Conservation (phyloP, 2,329 filamentous ascomycete genomes). For the Phialocephala sp. region DNA sequence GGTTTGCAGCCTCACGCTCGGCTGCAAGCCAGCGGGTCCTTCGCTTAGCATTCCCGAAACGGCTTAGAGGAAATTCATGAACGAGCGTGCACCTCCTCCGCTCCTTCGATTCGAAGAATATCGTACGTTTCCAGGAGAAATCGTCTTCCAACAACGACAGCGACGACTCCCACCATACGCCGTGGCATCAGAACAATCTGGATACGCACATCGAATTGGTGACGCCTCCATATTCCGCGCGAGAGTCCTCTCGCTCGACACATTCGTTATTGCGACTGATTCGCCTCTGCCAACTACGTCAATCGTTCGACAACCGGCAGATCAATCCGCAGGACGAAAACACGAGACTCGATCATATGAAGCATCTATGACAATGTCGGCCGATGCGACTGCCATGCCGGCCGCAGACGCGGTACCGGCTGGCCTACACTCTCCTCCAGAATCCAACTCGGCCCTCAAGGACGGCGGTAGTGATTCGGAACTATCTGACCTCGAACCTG, state of each 20-base stretch:
- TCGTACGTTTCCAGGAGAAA: neutral
- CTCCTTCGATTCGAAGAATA: neutral
- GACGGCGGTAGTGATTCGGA: conserved; percentile 67
- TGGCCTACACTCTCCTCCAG: conserved; percentile 64
- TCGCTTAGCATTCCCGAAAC: too few species aligned
- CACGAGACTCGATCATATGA: conserved; percentile 36
- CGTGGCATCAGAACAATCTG: neutral
- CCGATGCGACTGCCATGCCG: conserved; percentile 36
- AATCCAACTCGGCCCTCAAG: conserved; percentile 65
- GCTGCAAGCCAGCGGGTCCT: neutral
- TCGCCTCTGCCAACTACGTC: conserved; percentile 24
- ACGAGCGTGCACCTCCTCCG: too few species aligned
- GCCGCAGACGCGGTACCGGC: conserved; percentile 32
- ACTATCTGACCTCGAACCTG: conserved; percentile 68
- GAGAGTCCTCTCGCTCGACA: conserved; percentile 6
- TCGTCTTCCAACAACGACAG: neutral
- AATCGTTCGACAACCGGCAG: conserved; percentile 14
- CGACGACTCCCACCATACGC: too few species aligned
- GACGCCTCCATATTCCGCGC: neutral
- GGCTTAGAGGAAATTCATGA: neutral
- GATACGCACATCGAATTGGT: neutral
- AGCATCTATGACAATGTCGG: conserved; percentile 37
- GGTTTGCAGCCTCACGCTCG: neutral
- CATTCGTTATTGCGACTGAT: conserved; percentile 10
- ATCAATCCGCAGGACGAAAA: conserved; percentile 17